phyloP scores from a whole-genome alignment of 2,329 filamentous ascomycete genomes.

The Dendryphion nanum region DNA sequence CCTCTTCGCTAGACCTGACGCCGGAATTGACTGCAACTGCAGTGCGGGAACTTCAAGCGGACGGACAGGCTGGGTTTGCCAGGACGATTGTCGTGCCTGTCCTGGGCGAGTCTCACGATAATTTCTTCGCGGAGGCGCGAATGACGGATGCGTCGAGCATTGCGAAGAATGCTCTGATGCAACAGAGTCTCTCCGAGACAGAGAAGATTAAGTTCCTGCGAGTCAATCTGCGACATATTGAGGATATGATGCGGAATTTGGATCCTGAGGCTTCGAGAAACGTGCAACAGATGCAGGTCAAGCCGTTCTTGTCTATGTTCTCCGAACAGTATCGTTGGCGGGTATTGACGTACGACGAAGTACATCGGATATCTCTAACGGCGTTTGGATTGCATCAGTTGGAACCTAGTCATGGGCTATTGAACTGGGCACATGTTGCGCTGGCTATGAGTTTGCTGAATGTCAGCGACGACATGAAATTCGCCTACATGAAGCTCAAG shows the following conservation, averaged over 20 bases:
- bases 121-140: constrained; percentile 2
- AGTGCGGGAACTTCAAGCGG: constrained; percentile 47
- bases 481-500: constrained; percentile 28
- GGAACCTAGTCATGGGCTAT: constrained; percentile 14
- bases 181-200: constrained; percentile 5
- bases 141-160: not conserved
- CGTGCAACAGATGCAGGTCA: constrained; percentile 16
- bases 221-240: constrained; percentile 65
- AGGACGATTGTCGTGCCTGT: constrained; percentile 35
- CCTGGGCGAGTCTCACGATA: constrained; percentile 1
- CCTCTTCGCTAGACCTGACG: constrained; percentile 53
- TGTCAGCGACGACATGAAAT: constrained; percentile 50
- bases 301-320: constrained; percentile 20
- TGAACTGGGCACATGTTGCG: constrained; percentile 42
- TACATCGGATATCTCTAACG: constrained; percentile 59
- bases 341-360: constrained; percentile 59
- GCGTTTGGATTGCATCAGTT: constrained; percentile 47
- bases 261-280: constrained; percentile 32
- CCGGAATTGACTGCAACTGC: constrained; percentile 44
- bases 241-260: constrained; percentile 57
- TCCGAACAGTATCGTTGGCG: constrained; percentile 39
- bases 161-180: not conserved
- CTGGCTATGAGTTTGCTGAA: constrained; percentile 44
- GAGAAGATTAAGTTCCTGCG: constrained; percentile 34
- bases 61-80: constrained; percentile 30